Evolutionary conservation across 768 basidiomycete species (phyloP).

Genomic region (Russula earlei): DNA sequence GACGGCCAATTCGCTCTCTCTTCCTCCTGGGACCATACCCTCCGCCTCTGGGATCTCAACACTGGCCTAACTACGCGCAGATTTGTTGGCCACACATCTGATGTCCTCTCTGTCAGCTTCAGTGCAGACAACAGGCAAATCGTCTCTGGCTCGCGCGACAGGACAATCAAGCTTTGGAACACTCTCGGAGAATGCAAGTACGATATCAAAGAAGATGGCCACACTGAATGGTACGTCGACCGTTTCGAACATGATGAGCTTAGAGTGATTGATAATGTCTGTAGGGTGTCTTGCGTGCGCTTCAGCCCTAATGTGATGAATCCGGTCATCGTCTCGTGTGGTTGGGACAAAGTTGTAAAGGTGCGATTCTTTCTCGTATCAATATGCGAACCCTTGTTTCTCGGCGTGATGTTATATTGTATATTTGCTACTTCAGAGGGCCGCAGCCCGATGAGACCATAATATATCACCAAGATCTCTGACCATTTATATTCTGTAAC

Average conservation of each 20-base stretch:
- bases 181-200: constrained; percentile 99
- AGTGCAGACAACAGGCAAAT: constrained; percentile 99
- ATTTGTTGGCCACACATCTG: constrained; percentile 96
- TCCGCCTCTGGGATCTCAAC: constrained; percentile 99
- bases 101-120: constrained; percentile 98
- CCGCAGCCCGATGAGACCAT: constrained; percentile 38
- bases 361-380: constrained; percentile 37
- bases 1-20: constrained; percentile 99
- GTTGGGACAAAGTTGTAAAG: constrained; percentile 99
- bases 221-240: constrained; percentile 74
- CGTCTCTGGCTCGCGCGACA: constrained; percentile 95
- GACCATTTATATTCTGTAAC: constrained; percentile 26
- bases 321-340: constrained; percentile 97
- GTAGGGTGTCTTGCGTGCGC: constrained; percentile 96
- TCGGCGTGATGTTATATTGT: constrained; percentile 33
- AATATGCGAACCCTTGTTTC: background rate
- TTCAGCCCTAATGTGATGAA: constrained; percentile 97
- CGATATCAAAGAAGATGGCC: constrained; percentile 98
- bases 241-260: background rate
- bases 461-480: constrained; percentile 65
- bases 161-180: constrained; percentile 99
- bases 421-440: constrained; percentile 30
- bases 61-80: constrained; percentile 92
- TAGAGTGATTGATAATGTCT: background rate
- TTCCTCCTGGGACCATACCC: constrained; percentile 99